Percentiles rank a stretch among this genome's conserved stretches.
Conservation (phyloP, 2,329 filamentous ascomycete genomes). For the Acarospora socialis region DNA sequence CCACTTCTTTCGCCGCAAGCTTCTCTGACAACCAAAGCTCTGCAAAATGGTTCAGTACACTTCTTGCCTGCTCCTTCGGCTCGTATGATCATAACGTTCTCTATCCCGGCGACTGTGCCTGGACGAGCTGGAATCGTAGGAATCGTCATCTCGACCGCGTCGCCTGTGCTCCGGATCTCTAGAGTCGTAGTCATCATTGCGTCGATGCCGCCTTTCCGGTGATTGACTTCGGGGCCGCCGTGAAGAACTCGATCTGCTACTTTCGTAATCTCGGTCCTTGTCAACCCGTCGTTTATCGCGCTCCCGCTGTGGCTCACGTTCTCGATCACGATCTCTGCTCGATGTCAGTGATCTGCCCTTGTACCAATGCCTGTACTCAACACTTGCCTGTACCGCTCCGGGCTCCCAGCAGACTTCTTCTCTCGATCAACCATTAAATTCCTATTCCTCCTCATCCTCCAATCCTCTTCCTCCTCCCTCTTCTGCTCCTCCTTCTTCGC, state of each 20-base stretch:
- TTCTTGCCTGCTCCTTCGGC: slow-evolving; percentile 20
- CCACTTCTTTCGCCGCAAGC: no score
- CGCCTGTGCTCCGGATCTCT: slow-evolving; percentile 1
- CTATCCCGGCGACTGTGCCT: slow-evolving; percentile 14
- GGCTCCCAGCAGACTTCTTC: slow-evolving; percentile 24
- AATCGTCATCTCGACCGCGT: slow-evolving; percentile 17
- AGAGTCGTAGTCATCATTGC: slow-evolving; percentile 13
- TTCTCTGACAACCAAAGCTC: no score
- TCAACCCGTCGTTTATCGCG: slow-evolving; percentile 19
- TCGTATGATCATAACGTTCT: slow-evolving; percentile 13
- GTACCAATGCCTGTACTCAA: slow-evolving; percentile 13
- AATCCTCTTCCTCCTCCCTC: slow-evolving; percentile 28
- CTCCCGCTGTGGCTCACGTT: slow-evolving; percentile 24
- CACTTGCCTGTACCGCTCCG: slow-evolving; percentile 15
- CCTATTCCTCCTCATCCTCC: slow-evolving; percentile 30
- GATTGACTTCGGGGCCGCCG: background rate
- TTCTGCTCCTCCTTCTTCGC: slow-evolving; percentile 35
- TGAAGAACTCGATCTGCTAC: background rate
- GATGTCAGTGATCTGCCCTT: slow-evolving; percentile 16
- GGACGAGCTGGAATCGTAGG: slow-evolving; percentile 15
- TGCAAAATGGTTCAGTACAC: no score
- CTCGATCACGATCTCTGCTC: slow-evolving; percentile 20
- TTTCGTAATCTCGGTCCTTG: background rate
- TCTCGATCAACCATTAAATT: slow-evolving; percentile 26
- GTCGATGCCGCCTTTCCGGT: slow-evolving; percentile 6